Evolutionary conservation across 2,329 filamentous ascomycete genomes (phyloP).

Genomic region (Davidsoniella australis): DNA sequence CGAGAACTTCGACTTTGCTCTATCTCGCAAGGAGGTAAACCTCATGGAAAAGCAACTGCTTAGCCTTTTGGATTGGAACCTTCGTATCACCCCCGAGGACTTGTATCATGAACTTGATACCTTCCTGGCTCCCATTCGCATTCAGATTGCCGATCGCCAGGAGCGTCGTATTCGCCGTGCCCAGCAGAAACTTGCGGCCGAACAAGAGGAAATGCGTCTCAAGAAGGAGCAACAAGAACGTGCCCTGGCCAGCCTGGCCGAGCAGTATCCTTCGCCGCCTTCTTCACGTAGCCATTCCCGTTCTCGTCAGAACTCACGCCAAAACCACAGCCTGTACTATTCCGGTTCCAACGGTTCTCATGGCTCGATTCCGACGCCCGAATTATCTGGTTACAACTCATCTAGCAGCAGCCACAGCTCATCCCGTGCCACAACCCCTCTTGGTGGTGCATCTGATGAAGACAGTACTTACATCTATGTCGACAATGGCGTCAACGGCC

Average conservation of each 20-base stretch:
- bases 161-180: slow-evolving; percentile 32
- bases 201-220: slow-evolving; percentile 18
- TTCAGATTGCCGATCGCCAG: slow-evolving; percentile 34
- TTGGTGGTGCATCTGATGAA: slow-evolving; percentile 27
- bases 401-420: slow-evolving; percentile 29
- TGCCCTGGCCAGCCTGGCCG: background rate
- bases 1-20: slow-evolving; percentile 54
- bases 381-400: slow-evolving; percentile 31
- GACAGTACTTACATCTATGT: slow-evolving; percentile 19
- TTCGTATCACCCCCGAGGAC: slow-evolving; percentile 69
- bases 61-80: slow-evolving; percentile 86
- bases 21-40: slow-evolving; percentile 91
- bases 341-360: slow-evolving; percentile 28
- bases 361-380: slow-evolving; percentile 21
- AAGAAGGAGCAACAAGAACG: background rate
- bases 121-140: slow-evolving; percentile 74
- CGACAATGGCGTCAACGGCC: slow-evolving; percentile 27
- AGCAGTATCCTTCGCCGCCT: slow-evolving; percentile 25
- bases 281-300: slow-evolving; percentile 28
- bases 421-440: slow-evolving; percentile 35
- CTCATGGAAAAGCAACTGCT: slow-evolving; percentile 98
- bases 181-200: slow-evolving; percentile 27
- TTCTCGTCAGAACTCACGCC: slow-evolving; percentile 17
- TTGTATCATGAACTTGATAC: slow-evolving; percentile 74
- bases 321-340: slow-evolving; percentile 25